Percentiles rank a stretch among this genome's conserved stretches.
phyloP scores from a whole-genome alignment of 2,329 filamentous ascomycete species.

The Fusarium sulawesiense region DNA sequence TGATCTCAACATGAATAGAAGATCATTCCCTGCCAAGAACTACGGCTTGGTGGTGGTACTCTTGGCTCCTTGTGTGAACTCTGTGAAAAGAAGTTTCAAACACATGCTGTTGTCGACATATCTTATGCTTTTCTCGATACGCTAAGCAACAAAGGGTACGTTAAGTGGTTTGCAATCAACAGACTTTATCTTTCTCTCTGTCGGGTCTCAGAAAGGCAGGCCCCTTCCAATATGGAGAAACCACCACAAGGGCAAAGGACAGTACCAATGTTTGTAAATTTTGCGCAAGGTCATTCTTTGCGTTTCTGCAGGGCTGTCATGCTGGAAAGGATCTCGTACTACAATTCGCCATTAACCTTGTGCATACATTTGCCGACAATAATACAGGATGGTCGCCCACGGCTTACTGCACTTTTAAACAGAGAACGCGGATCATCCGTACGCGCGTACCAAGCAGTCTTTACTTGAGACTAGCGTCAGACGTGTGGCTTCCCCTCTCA shows the following conservation, averaged over 20 bases:
- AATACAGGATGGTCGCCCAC: not conserved
- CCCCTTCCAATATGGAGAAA: not conserved
- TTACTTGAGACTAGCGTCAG: conserved; percentile 4
- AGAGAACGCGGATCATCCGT: not conserved
- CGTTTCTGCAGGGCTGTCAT: not conserved
- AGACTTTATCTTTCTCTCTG: not conserved
- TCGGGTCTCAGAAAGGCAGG: not conserved
- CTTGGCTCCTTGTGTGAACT: not conserved
- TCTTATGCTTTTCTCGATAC: not conserved
- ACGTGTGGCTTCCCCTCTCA: not conserved
- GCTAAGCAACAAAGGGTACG: not conserved
- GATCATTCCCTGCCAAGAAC: not conserved
- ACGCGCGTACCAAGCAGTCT: conserved; percentile 1
- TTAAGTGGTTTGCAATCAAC: no score
- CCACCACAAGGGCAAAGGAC: not conserved
- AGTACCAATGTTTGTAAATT: not conserved
- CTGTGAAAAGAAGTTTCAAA: not conserved
- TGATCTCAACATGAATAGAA: not conserved
- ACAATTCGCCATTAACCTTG: not conserved
- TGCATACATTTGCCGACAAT: not conserved
- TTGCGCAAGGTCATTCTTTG: not conserved
- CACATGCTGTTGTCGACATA: not conserved
- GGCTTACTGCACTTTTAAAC: not conserved
- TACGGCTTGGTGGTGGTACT: not conserved
- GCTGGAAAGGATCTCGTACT: not conserved